phyloP scores from a whole-genome alignment of 1,284 basidiomycete genomes.

The Rhodotorula sp. region DNA sequence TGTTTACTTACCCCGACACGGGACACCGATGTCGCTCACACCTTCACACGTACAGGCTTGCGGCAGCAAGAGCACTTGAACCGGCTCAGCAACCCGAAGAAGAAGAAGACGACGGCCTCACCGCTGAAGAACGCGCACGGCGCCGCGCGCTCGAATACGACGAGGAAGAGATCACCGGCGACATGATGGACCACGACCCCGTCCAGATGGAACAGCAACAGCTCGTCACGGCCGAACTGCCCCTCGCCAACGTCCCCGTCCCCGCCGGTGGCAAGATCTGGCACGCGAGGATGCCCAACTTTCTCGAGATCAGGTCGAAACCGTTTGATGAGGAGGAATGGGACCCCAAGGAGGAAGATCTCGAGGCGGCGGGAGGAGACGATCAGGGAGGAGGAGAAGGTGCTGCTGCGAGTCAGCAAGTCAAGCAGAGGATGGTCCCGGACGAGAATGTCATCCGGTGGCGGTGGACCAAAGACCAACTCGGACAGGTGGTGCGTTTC shows the following conservation, averaged over 20 bases:
- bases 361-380: slow-evolving; percentile 50
- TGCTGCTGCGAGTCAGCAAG: background rate
- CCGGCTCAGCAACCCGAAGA: slow-evolving; percentile 5
- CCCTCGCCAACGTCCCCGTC: slow-evolving; percentile 72
- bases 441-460: slow-evolving; percentile 88
- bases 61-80: too few species aligned
- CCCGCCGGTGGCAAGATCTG: slow-evolving; percentile 71
- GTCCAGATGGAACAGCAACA: slow-evolving; percentile 19
- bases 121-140: slow-evolving; percentile 64
- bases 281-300: slow-evolving; percentile 65
- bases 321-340: slow-evolving; percentile 79
- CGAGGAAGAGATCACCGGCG: slow-evolving; percentile 66
- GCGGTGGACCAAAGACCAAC: slow-evolving; percentile 75
- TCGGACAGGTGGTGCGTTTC: slow-evolving; percentile 64
- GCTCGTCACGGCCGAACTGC: slow-evolving; percentile 66
- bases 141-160: slow-evolving; percentile 73
- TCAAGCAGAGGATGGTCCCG: slow-evolving; percentile 54
- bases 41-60: background rate
- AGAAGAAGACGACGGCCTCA: slow-evolving; percentile 59
- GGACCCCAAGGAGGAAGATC: slow-evolving; percentile 65
- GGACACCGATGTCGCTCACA: too few species aligned
- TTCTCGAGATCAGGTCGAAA: slow-evolving; percentile 73
- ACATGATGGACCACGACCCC: slow-evolving; percentile 63
- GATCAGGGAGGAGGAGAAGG: background rate
- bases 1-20: too few species aligned